phyloP scores from a whole-genome alignment of 2,329 filamentous ascomycete species.

The Fusarium ambrosium region DNA sequence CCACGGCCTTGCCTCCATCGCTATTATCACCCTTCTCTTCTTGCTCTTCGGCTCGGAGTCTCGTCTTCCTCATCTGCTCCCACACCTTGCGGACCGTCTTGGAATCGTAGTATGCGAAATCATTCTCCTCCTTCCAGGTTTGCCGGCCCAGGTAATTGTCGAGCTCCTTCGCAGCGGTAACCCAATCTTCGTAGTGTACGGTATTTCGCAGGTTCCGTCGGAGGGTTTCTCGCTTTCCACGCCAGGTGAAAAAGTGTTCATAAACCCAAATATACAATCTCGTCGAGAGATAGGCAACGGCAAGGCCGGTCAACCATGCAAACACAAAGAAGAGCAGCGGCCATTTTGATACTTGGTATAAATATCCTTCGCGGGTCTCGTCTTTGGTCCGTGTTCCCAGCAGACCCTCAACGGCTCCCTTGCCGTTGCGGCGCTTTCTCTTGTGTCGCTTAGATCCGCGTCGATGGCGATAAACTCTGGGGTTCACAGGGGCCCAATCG shows the following conservation, averaged over 20 bases:
- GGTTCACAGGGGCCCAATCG: conserved; percentile 92
- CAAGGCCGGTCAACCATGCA: conserved; percentile 83
- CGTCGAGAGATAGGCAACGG: conserved; percentile 80
- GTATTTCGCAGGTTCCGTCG: conserved; percentile 79
- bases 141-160: conserved; percentile 86
- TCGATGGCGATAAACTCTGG: conserved; percentile 68
- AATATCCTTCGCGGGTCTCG: conserved; percentile 93
- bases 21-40: conserved; percentile 56
- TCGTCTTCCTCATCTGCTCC: conserved; percentile 77
- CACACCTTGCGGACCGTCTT: conserved; percentile 84
- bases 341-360: conserved; percentile 93
- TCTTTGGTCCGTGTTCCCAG: conserved; percentile 78
- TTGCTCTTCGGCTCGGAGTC: conserved; percentile 70
- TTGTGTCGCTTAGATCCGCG: conserved; percentile 54
- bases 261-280: conserved; percentile 92
- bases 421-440: conserved; percentile 50
- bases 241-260: conserved; percentile 92
- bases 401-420: conserved; percentile 56
- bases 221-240: conserved; percentile 80
- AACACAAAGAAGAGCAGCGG: conserved; percentile 85
- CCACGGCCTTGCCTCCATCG: conserved; percentile 67
- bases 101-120: conserved; percentile 88
- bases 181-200: conserved; percentile 86
- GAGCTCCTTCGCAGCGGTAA: conserved; percentile 80
- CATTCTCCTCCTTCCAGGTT: conserved; percentile 82